A percentile compares a stretch with the other conserved stretches of the same genome.
Evolutionary conservation across 2,329 filamentous ascomycete genomes (phyloP).

Genomic region (Fusarium lateritium): DNA sequence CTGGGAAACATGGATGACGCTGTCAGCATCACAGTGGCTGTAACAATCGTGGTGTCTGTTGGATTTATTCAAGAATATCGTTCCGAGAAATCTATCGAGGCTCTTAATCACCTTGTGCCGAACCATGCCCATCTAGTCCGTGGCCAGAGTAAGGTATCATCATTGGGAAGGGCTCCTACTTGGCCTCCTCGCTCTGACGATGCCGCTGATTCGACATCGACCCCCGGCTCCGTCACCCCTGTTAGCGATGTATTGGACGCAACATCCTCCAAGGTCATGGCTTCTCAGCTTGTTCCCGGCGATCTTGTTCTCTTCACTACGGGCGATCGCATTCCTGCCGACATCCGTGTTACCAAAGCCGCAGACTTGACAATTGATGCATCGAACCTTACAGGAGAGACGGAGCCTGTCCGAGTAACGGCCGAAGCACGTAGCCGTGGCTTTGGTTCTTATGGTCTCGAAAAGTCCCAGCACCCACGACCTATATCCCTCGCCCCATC

Average conservation of each 20-base stretch:
- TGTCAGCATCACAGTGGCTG: slow-evolving; percentile 93
- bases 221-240: slow-evolving; percentile 69
- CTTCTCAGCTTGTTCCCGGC: slow-evolving; percentile 88
- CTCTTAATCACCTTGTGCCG: slow-evolving; percentile 91
- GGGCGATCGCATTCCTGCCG: slow-evolving; percentile 95
- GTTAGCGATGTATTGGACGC: slow-evolving; percentile 76
- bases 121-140: slow-evolving; percentile 97
- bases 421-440: slow-evolving; percentile 67
- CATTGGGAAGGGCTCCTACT: slow-evolving; percentile 55
- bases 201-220: slow-evolving; percentile 60
- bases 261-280: slow-evolving; percentile 87
- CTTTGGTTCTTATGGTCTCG: slow-evolving; percentile 49
- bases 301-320: slow-evolving; percentile 96
- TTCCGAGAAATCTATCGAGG: slow-evolving; percentile 97
- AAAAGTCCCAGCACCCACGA: slow-evolving; percentile 49
- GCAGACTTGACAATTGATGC: slow-evolving; percentile 94
- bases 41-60: slow-evolving; percentile 96
- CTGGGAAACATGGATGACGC: slow-evolving; percentile 97
- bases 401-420: slow-evolving; percentile 88
- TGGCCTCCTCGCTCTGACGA: slow-evolving; percentile 65
- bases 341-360: slow-evolving; percentile 92
- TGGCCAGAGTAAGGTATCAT: slow-evolving; percentile 57
- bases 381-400: slow-evolving; percentile 96
- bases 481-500: slow-evolving; percentile 59
- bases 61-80: slow-evolving; percentile 98